A percentile compares a stretch with the other conserved stretches of the same genome.
Conservation (phyloP, 2,329 filamentous ascomycete genomes). For the Cladophialophora bantiana region DNA sequence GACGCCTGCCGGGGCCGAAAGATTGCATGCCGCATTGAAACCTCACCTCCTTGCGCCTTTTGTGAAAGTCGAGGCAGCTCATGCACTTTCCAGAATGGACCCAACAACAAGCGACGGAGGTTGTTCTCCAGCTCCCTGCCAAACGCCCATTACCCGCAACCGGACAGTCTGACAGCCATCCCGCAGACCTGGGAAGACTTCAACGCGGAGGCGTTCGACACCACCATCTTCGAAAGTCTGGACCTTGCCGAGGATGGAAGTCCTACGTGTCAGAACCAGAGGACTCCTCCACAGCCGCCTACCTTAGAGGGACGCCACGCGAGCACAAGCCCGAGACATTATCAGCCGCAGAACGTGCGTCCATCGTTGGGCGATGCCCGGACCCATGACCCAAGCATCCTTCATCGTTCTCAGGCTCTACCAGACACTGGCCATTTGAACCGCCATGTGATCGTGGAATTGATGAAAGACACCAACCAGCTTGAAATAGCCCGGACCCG, state of each 20-base stretch:
- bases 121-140: not conserved
- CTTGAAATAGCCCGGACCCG: slow-evolving; percentile 13
- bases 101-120: slow-evolving; percentile 21
- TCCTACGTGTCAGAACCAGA: slow-evolving; percentile 11
- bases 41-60: slow-evolving; percentile 25
- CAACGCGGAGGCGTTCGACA: slow-evolving; percentile 17
- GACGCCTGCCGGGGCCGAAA: slow-evolving; percentile 24
- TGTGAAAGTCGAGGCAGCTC: slow-evolving; percentile 23
- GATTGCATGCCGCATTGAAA: slow-evolving; percentile 29
- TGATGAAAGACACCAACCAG: slow-evolving; percentile 7
- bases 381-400: not conserved
- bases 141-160: not conserved
- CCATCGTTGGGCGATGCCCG: not conserved
- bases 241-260: slow-evolving; percentile 22
- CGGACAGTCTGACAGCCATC: not conserved
- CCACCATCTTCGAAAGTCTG: slow-evolving; percentile 21
- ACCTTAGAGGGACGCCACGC: slow-evolving; percentile 8
- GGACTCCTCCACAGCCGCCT: not conserved
- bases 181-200: slow-evolving; percentile 20
- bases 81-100: slow-evolving; percentile 24
- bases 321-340: slow-evolving; percentile 16
- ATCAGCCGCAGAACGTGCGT: slow-evolving; percentile 6
- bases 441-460: slow-evolving; percentile 10
- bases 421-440: slow-evolving; percentile 27
- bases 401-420: slow-evolving; percentile 20